phyloP scores from a whole-genome alignment of 768 basidiomycete genomes.

The Leccinum broughii region DNA sequence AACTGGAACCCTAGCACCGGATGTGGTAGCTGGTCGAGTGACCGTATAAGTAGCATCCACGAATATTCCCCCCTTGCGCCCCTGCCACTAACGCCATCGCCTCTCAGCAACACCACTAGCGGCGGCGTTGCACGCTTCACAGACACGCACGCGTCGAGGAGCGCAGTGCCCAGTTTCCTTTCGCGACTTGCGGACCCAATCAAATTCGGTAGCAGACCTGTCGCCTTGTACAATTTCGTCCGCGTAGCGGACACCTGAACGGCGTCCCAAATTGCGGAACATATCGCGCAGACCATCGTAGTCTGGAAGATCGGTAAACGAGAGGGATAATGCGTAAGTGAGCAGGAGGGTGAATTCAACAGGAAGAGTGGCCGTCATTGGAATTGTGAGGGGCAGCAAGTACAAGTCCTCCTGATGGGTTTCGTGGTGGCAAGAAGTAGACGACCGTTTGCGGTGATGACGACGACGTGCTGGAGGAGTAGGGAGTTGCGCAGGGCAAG shows the following conservation, averaged over 20 bases:
- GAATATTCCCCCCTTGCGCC: conserved; percentile 4
- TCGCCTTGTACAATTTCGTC: conserved; percentile 23
- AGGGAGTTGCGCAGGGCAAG: neutral
- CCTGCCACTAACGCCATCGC: conserved; percentile 25
- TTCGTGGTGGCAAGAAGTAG: conserved; percentile 22
- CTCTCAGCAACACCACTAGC: conserved; percentile 25
- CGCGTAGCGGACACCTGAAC: conserved; percentile 46
- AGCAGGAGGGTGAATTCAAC: conserved; percentile 81
- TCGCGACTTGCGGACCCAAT: conserved; percentile 44
- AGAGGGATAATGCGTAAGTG: conserved; percentile 74
- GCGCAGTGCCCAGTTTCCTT: conserved; percentile 17
- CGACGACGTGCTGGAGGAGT: conserved; percentile 23
- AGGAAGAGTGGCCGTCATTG: conserved; percentile 74
- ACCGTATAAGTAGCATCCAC: conserved; percentile 5
- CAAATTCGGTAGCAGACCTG: conserved; percentile 39
- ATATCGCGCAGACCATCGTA: conserved; percentile 79
- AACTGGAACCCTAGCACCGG: conserved; percentile 2
- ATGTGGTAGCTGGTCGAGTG: neutral
- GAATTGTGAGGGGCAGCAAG: conserved; percentile 29
- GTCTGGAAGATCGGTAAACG: conserved; percentile 88
- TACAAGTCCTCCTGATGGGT: conserved; percentile 8
- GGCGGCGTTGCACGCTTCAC: conserved; percentile 36
- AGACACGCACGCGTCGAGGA: conserved; percentile 33
- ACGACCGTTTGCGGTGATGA: conserved; percentile 21
- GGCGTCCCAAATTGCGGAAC: conserved; percentile 59